Evolutionary conservation across 805 yeast species (phyloP), one percentile per base, ranked within the genome.

Genomic region (Henningerozyma blattae): DNA sequence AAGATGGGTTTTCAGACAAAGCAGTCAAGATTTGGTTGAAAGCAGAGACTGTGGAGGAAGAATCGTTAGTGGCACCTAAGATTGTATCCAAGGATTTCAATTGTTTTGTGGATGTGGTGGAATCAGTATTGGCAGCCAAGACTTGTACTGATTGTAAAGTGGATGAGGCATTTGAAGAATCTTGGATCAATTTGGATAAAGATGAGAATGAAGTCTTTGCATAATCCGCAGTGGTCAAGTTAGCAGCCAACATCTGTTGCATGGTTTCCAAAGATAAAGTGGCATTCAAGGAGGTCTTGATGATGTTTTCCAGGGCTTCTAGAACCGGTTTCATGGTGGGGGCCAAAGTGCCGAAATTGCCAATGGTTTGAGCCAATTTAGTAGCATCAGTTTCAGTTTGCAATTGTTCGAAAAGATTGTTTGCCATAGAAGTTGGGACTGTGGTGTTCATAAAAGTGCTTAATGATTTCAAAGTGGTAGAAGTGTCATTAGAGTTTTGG

Each of bases 51-150:
- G 43, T 38, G 18, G 26, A 28, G 7, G 57, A 35, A 10, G 42
- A 41, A 29, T 54, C 50, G 5, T 33, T 36, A 26, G 55, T 41
- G 17, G 41, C 27, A 14, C 36, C 34, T 15, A 56, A 39, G 16
- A 55, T 26, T 14, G 36, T 39, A 10, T 45, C 39, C 32, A 55
- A 42, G 13, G 50, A 40, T 9, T 35, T 28, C 27, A 56, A 38
- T 34, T 52, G 50, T 12, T 31, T 38, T 19, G 47, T 42, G n/a
- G 56, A 37, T 8, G 51, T 34, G 9, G 52, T 34, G 19, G 43
- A 39, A 2, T 43, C 31, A 18, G 35, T 22, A 15, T 42, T 33
- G 9, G 46, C 35, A 3, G 54, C 45, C 30, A 54, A 38, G 7
- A 39, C 34, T 18, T 41, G 28, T 14, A 52, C 43, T 12, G 50